Conservation (phyloP, 257 asterid genomes). For the Euphrasia confusa region DNA sequence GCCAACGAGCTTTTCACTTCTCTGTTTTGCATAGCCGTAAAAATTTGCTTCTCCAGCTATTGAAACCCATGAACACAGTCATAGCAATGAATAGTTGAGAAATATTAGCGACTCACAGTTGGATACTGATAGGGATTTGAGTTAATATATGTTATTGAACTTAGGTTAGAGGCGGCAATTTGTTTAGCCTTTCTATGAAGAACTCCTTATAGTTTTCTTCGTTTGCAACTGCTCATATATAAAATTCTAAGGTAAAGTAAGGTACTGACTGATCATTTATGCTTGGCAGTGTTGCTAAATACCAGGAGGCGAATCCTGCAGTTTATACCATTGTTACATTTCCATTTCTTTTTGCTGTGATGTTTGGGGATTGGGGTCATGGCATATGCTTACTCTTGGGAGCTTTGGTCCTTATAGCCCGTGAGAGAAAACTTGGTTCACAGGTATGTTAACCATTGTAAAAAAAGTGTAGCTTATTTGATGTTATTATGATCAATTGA, state of each 20-base stretch:
- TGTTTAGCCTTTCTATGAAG: conserved; percentile 7
- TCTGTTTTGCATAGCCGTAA: not conserved
- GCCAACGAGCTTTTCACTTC: no score
- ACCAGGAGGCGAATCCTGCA: conserved; percentile 98
- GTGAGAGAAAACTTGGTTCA: conserved; percentile 69
- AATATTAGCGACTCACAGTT: not conserved
- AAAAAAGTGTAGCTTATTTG: not conserved
- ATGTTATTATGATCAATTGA: conserved; percentile 6
- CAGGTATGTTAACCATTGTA: conserved; percentile 53
- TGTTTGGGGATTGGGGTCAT: conserved; percentile 99
- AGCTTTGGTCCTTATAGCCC: conserved; percentile 71
- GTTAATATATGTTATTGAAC: conserved; percentile 10
- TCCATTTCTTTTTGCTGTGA: conserved; percentile 98
- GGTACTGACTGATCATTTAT: conserved; percentile 28
- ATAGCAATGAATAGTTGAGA: not conserved
- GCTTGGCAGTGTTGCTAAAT: conserved; percentile 77
- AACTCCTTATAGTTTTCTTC: conserved; percentile 8
- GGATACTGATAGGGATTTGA: not conserved
- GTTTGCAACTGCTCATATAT: conserved; percentile 22
- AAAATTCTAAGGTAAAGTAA: conserved; percentile 12
- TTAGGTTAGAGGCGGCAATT: conserved; percentile 7
- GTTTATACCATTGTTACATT: conserved; percentile 84
- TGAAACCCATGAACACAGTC: not conserved
- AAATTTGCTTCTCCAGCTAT: conserved; percentile 10
- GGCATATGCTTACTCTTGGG: conserved; percentile 91